Evolutionary conservation across 225 moss, liverwort and hornwort species (phyloP).

Genomic region (Pseudisothecium myosuroides): DNA sequence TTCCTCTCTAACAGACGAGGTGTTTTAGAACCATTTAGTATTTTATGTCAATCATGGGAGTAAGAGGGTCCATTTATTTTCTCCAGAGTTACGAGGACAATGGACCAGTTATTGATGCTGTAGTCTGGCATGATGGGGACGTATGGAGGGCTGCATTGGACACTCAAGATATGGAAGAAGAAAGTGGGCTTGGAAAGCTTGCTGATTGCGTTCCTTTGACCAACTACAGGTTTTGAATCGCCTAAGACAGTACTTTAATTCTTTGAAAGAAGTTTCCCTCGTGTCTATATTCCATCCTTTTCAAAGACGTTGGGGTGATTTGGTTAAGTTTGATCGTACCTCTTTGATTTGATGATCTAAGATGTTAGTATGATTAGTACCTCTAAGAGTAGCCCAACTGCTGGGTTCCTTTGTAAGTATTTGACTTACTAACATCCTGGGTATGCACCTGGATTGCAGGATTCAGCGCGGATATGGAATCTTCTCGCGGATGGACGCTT

Average conservation of each 20-base stretch:
- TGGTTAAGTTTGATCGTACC: background rate
- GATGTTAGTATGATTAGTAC: background rate
- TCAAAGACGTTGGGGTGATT: background rate
- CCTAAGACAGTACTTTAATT: background rate
- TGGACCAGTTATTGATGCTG: conserved; percentile 86
- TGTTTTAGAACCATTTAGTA: background rate
- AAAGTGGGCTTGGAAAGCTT: conserved; percentile 68
- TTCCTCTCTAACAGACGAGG: background rate
- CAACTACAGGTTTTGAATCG: conserved; percentile 62
- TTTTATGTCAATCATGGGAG: background rate
- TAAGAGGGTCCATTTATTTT: background rate
- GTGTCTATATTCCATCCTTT: background rate
- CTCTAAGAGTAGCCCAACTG: background rate
- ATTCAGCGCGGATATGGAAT: conserved; percentile 73
- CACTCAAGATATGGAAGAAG: conserved; percentile 92
- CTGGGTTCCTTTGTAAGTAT: background rate
- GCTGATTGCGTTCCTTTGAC: conserved; percentile 78
- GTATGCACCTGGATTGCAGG: conserved; percentile 32
- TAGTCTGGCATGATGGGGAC: conserved; percentile 95
- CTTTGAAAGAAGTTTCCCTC: background rate
- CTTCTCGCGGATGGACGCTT: conserved; percentile 91
- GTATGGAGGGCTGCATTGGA: conserved; percentile 94
- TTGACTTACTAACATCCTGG: background rate
- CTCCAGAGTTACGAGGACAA: conserved; percentile 80
- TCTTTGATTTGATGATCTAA: background rate